Conservation (phyloP, 192 early-diverging fungal genomes). For the Dissophora ornata region DNA sequence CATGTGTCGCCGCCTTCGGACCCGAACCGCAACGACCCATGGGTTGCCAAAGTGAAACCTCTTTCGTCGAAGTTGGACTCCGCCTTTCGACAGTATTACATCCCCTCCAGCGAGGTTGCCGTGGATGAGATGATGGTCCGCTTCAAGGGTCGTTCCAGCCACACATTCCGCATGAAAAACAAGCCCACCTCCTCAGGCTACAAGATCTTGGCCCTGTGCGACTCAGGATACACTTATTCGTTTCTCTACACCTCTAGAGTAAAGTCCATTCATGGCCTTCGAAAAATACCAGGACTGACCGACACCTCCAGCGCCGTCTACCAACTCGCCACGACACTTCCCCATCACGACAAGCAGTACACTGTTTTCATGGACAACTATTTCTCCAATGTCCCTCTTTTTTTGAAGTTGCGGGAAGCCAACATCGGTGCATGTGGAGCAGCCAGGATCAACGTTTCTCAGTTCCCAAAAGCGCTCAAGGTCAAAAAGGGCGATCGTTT, state of each 20-base stretch:
- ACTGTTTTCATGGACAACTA: constrained; percentile 51
- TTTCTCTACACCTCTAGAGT: constrained; percentile 31
- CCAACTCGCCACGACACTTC: constrained; percentile 28
- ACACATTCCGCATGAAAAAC: constrained; percentile 44
- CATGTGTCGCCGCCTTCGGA: constrained; percentile 12
- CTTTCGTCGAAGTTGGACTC: constrained; percentile 12
- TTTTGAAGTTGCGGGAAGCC: constrained; percentile 13
- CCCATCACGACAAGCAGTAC: constrained; percentile 3
- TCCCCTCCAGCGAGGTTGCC: constrained; percentile 27
- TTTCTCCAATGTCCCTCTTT: constrained; percentile 35
- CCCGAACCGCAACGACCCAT: not conserved
- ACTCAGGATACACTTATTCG: constrained; percentile 45
- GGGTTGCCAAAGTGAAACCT: constrained; percentile 25
- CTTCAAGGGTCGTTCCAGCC: constrained; percentile 29
- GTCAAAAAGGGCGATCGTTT: constrained; percentile 6
- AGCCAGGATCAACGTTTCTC: not conserved
- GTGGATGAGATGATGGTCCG: constrained; percentile 44
- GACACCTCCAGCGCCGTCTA: constrained; percentile 20
- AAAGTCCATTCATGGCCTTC: not conserved
- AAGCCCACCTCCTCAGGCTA: constrained; percentile 45
- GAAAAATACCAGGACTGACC: constrained; percentile 7
- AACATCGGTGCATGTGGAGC: constrained; percentile 36
- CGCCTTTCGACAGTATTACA: constrained; percentile 21
- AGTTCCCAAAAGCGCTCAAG: constrained; percentile 11
- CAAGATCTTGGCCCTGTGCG: constrained; percentile 45